These are phyloP conservation scores for Sporisorium sorghi DNA, from an alignment of 1,284 basidiomycete species.

Conservation along the genomic window DNA sequence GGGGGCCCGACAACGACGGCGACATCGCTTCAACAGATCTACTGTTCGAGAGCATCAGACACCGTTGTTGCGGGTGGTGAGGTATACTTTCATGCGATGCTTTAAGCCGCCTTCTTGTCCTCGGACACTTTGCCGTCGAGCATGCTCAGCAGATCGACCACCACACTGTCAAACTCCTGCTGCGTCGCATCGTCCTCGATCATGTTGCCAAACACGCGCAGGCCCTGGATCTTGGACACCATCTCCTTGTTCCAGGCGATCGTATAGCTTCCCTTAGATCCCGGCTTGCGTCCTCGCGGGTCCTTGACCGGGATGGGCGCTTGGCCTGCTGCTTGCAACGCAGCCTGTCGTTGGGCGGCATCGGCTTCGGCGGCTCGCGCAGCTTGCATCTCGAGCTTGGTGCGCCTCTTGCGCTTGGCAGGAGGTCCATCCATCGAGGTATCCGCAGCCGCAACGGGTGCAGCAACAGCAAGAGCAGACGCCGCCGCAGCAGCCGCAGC, in stretches of 20 bases:
- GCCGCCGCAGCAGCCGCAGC: slow-evolving; percentile 41
- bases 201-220: slow-evolving; percentile 47
- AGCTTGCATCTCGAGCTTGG: slow-evolving; percentile 43
- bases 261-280: slow-evolving; percentile 32
- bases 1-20: no score
- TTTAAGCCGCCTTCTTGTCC: slow-evolving; percentile 15
- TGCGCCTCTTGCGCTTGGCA: slow-evolving; percentile 38
- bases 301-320: slow-evolving; percentile 37
- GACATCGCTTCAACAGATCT: no score
- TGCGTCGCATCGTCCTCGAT: slow-evolving; percentile 51
- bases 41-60: neutral
- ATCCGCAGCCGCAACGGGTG: slow-evolving; percentile 11
- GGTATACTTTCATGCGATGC: neutral
- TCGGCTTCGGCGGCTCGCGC: slow-evolving; percentile 33
- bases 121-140: slow-evolving; percentile 40
- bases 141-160: slow-evolving; percentile 39
- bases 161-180: slow-evolving; percentile 44
- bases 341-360: slow-evolving; percentile 24
- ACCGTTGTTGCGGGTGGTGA: neutral
- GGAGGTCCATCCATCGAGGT: slow-evolving; percentile 30
- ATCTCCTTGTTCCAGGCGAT: slow-evolving; percentile 47
- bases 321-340: slow-evolving; percentile 34
- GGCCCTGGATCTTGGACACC: slow-evolving; percentile 39
- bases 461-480: slow-evolving; percentile 4
- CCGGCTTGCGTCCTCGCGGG: slow-evolving; percentile 30